A percentile compares a stretch with the other conserved stretches of the same genome.
These are phyloP conservation scores for Penicillium sp. DNA, from an alignment of 2,329 filamentous ascomycete genomes.

Conservation along the genomic window DNA sequence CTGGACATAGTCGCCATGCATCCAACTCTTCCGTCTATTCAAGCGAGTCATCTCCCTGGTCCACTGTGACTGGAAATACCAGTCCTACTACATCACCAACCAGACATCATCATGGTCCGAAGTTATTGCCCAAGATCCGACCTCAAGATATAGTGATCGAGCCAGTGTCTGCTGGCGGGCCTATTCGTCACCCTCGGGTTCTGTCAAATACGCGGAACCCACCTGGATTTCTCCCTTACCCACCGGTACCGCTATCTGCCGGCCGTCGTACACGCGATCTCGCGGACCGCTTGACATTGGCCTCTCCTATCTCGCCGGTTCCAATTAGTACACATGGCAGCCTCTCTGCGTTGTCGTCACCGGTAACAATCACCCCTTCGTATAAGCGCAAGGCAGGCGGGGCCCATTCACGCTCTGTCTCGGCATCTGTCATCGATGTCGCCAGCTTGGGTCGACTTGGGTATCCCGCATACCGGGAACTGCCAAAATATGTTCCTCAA, in stretches of 20 bases:
- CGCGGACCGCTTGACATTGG: constrained; percentile 43
- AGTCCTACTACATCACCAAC: constrained; percentile 70
- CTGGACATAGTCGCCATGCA: constrained; percentile 58
- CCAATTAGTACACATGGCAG: constrained; percentile 28
- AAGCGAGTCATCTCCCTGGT: constrained; percentile 66
- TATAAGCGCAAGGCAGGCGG: constrained; percentile 41
- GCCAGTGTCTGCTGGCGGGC: constrained; percentile 48
- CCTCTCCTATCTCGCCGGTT: constrained; percentile 48
- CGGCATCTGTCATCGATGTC: constrained; percentile 67
- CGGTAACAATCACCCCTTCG: constrained; percentile 55
- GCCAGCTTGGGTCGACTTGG: constrained; percentile 66
- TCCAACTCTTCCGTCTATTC: constrained; percentile 67
- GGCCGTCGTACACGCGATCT: constrained; percentile 49
- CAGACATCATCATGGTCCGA: constrained; percentile 69
- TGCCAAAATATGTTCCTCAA: constrained; percentile 58
- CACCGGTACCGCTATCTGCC: constrained; percentile 42
- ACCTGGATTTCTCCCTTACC: constrained; percentile 53
- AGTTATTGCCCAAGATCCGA: constrained; percentile 81
- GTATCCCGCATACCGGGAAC: constrained; percentile 79
- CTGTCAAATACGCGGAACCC: constrained; percentile 54
- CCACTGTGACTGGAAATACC: constrained; percentile 64
- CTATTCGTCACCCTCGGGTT: constrained; percentile 58
- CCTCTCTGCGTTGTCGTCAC: constrained; percentile 59
- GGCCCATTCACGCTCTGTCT: constrained; percentile 58
- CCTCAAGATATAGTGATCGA: constrained; percentile 77